Base-by-base conservation (phyloP, 2,329 filamentous ascomycete species). In the Clonostachys rhizophaga region DNA sequence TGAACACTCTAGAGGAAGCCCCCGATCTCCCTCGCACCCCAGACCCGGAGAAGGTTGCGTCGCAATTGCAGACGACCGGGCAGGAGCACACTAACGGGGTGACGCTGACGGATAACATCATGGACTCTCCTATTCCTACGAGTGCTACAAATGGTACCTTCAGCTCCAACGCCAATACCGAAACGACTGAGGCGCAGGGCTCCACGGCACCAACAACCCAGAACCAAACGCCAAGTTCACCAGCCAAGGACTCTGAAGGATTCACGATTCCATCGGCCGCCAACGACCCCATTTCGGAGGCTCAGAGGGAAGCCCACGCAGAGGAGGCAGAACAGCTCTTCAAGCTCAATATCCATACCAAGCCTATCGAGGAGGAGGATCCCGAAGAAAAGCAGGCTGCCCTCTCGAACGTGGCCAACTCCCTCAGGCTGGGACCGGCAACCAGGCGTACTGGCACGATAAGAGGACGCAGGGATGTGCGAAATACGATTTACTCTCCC, bases 401-500 rank as follows among this genome's bases (percentile, higher is more conserved):
- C 3, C 67, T 92, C 44, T 86, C 87, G 4, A 91, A 79, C 57
- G 84, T 94, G 43, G 84, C 85, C 33, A 89, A 84, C 57, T 87
- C 85, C 3, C 70, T 95, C 36, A 84, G 85, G 48, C 67, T 76
- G 58, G 74, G 82, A 24, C 78, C 83, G 47, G 83, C 90, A 17
- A 79, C 80, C 48, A 81, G 87, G 24, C 87, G 83, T 58, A 71
- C 80, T 13, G 86, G 88, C 42, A 96, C 91, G 13, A 74, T 95
- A 14, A 82, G 94, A 55, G 94, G 94, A 45, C 86, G 94, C 50
- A 81, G 94, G 61, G 92, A 97, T 63, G 89, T 95, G 52, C 83
- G 92, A 49, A 95, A 95, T 66, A 96, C 91, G 2, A 84, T 96
- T 47, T 92, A 94, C 60, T 76, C 91, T 52, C 86, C 89, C 10